phyloP scores from a whole-genome alignment of 2,329 filamentous ascomycete genomes.

The Aspergillus calidoustus region DNA sequence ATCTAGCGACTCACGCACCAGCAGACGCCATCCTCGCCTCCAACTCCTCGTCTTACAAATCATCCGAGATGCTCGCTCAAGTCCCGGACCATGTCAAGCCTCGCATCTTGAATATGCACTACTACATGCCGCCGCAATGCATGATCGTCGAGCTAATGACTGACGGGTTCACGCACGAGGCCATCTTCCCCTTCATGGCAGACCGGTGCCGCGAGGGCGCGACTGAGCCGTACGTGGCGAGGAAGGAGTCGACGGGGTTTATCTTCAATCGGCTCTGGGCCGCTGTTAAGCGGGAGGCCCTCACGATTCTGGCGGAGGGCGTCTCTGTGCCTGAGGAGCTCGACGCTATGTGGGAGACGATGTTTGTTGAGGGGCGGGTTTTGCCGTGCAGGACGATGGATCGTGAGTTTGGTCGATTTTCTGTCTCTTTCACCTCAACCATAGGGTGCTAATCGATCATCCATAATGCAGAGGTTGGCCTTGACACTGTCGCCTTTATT shows the following conservation, averaged over 20 bases:
- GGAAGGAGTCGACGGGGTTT: not conserved
- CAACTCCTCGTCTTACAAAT: not conserved
- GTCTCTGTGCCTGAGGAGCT: not conserved
- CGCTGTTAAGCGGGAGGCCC: not conserved
- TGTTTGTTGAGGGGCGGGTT: not conserved
- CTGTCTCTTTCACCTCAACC: too few relatives aligned
- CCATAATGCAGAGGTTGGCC: not conserved
- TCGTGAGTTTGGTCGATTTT: not conserved
- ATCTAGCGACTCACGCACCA: not conserved
- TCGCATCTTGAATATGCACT: constrained; percentile 58
- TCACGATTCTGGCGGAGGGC: not conserved
- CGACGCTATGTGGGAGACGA: not conserved
- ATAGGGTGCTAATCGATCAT: not conserved
- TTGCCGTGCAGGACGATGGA: not conserved
- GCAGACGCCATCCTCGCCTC: not conserved
- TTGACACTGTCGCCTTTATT: not conserved
- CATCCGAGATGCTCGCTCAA: not conserved
- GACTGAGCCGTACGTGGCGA: not conserved
- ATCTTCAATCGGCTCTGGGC: not conserved
- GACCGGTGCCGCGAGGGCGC: not conserved
- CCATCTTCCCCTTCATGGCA: not conserved
- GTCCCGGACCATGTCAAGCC: constrained; percentile 30
- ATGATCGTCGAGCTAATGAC: constrained; percentile 61
- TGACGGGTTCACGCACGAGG: constrained; percentile 27
- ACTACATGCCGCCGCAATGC: constrained; percentile 53